A percentile compares a stretch with the other conserved stretches of the same genome.
Conservation (phyloP, 2,329 filamentous ascomycete genomes). For the Exophiala bonariae region DNA sequence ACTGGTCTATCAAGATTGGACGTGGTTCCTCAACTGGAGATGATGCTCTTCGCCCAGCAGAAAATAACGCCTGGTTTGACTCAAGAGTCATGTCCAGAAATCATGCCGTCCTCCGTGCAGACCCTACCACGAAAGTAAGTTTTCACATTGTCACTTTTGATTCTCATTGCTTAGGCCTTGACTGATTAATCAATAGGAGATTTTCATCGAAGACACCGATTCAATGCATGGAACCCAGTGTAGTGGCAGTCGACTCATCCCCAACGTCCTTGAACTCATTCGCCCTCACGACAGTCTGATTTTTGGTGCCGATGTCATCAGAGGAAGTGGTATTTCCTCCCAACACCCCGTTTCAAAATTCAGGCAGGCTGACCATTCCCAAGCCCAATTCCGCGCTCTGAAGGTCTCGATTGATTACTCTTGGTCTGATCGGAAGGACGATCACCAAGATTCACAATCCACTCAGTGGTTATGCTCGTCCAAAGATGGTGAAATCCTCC, state of each 20-base stretch:
- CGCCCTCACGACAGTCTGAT: constrained; percentile 40
- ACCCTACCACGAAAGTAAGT: constrained; percentile 20
- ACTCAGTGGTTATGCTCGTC: not conserved
- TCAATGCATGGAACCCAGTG: constrained; percentile 65
- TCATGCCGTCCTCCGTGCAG: constrained; percentile 41
- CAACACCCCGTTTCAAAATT: not conserved
- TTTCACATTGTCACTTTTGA: not conserved
- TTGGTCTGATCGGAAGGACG: constrained; percentile 32
- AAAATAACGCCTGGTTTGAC: constrained; percentile 46
- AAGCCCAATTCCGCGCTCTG: constrained; percentile 25
- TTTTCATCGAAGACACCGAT: constrained; percentile 53
- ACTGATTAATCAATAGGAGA: constrained; percentile 31
- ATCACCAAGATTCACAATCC: not conserved
- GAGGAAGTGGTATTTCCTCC: constrained; percentile 35
- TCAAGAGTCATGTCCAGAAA: constrained; percentile 49
- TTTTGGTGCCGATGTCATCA: constrained; percentile 52
- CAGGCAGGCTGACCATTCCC: constrained; percentile 1
- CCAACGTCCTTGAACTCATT: constrained; percentile 30
- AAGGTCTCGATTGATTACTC: constrained; percentile 32
- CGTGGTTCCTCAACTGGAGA: constrained; percentile 41
- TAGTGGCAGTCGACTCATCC: constrained; percentile 47
- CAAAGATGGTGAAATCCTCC: not conserved
- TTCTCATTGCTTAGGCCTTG: not conserved
- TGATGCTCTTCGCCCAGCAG: constrained; percentile 34
- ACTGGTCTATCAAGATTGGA: constrained; percentile 37